Evolutionary conservation across 306 rosid species (phyloP), one percentile per base, ranked within the genome.

Genomic region (Dalbergia cochinchinensis): DNA sequence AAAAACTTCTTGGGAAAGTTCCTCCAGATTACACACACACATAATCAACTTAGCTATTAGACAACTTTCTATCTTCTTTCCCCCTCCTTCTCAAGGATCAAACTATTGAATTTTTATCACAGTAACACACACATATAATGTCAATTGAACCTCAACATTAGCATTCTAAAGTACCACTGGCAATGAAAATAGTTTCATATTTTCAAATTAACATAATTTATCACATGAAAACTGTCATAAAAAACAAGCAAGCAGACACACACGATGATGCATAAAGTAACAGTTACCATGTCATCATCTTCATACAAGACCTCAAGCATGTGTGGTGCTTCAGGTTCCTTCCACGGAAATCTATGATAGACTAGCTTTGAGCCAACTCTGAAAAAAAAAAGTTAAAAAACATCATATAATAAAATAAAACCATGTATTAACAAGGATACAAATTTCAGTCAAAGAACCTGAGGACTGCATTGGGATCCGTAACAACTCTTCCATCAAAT

Each of bases 331-430:
- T 90, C 92, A 0, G 96, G 97, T 83, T 95, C 99, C 78, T 87
- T 89, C 99, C 99, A 95, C 6, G 97, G 98, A 84, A 86, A 81
- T 73, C 98, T 88, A 85, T 86, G 97, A 86, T 95, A 95, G 14
- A 90, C 92, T 75, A 95, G 76, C 82, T 90, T 80, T 8, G 90
- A 84, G 41, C 92, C 92, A 65, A 72, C 85, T 67, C 98, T 95
- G 78, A 74, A 41, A 73, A 31, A 4, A 71, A 62, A 15, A 76
- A 65, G 44, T 41, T 2, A 64, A 10, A 6, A 37, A 62, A 33
- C 5, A 81, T 54, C 50, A 77, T 53, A 67, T 9, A 62, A 41
- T 55, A 42, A 16, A 68, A 67, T 41, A 47, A 63, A 69, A 69
- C 53, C 62, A 62, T 1, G 1, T 4, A 74, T 48, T 19, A 44